These are phyloP conservation scores for Ciborinia camelliae DNA, from an alignment of 2,329 filamentous ascomycete genomes.

Conservation along the genomic window DNA sequence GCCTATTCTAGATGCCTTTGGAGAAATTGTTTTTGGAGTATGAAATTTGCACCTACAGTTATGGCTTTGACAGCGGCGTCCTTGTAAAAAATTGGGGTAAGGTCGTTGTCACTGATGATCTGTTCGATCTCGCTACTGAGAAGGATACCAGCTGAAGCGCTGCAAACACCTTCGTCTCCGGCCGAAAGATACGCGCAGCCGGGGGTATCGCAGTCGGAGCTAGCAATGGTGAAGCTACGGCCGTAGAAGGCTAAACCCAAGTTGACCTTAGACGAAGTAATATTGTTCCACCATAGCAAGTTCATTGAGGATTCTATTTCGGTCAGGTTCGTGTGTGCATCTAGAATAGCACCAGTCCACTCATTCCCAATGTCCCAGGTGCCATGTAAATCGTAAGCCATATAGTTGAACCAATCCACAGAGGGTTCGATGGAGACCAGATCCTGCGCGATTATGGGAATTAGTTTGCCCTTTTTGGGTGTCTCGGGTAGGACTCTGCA, in stretches of 20 bases:
- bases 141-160: constrained; percentile 35
- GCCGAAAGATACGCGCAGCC: constrained; percentile 28
- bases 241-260: constrained; percentile 49
- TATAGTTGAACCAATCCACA: constrained; percentile 37
- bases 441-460: no score
- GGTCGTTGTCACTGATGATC: constrained; percentile 27
- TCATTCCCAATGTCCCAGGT: constrained; percentile 19
- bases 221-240: constrained; percentile 28
- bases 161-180: constrained; percentile 25
- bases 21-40: constrained; percentile 27
- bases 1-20: no score
- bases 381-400: constrained; percentile 39
- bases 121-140: constrained; percentile 38
- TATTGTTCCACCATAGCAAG: constrained; percentile 45
- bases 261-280: constrained; percentile 43
- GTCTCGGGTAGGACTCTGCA: no score
- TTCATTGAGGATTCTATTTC: constrained; percentile 44
- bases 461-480: no score
- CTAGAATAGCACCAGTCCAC: constrained; percentile 38
- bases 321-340: constrained; percentile 46
- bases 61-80: constrained; percentile 25
- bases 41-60: no score
- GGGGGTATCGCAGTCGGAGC: constrained; percentile 26
- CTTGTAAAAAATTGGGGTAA: constrained; percentile 29
- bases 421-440: constrained; percentile 25